Percentiles rank a stretch among this genome's conserved stretches.
These are phyloP conservation scores for Poterioochromonas sp. DNA, from an alignment of 352 stramenopile species.

Conservation along the genomic window DNA sequence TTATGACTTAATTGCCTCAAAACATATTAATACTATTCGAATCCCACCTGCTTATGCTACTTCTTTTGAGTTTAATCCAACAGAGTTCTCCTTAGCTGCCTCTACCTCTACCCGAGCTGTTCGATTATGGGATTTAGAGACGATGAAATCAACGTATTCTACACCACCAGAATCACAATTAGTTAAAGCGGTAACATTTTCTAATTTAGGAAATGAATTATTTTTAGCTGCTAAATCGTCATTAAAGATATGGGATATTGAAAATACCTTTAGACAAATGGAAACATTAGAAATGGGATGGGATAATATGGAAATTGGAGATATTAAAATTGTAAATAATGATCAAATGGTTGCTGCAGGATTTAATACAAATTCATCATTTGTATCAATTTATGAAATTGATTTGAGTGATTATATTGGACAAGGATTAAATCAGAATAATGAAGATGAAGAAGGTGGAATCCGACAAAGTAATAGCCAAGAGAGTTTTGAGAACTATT, in stretches of 20 bases:
- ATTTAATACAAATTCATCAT: constrained; percentile 38
- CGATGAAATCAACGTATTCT: constrained; percentile 35
- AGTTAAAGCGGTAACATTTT: background rate
- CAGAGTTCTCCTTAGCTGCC: constrained; percentile 46
- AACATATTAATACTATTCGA: constrained; percentile 37
- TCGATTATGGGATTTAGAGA: constrained; percentile 49
- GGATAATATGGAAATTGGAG: background rate
- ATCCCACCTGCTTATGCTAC: constrained; percentile 16
- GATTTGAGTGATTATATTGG: constrained; percentile 37
- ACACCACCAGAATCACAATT: background rate
- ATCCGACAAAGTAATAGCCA: too few species aligned
- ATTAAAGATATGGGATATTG: constrained; percentile 3
- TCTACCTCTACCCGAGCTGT: constrained; percentile 43
- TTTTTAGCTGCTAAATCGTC: background rate
- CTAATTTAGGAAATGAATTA: background rate
- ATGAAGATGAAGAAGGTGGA: background rate
- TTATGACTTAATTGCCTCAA: constrained; percentile 37
- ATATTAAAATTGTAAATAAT: background rate
- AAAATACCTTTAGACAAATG: background rate
- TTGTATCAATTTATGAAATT: constrained; percentile 44
- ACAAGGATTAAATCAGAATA: background rate
- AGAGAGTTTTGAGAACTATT: too few species aligned
- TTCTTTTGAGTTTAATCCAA: constrained; percentile 44
- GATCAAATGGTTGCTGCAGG: constrained; percentile 38
- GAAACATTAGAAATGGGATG: constrained; percentile 17